Evolutionary conservation across 1,139 yeast species (phyloP).

Genomic region (Casaregolazyma suthepensis): DNA sequence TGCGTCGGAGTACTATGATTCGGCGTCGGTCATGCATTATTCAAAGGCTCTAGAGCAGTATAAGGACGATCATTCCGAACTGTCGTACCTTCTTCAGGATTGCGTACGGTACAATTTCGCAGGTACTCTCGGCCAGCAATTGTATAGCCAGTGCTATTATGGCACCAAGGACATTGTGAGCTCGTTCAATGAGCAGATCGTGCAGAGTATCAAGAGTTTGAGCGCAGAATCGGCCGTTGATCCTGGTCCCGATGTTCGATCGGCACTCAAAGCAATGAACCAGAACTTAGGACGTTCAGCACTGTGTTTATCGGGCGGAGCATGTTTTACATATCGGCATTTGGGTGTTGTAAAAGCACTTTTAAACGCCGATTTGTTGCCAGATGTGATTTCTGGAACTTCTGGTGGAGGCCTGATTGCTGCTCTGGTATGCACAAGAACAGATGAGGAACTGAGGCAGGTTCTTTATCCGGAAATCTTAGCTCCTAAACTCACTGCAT

Average conservation of each 20-base stretch:
- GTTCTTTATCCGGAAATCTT: slow-evolving; percentile 52
- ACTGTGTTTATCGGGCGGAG: slow-evolving; percentile 72
- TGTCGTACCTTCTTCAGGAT: slow-evolving; percentile 49
- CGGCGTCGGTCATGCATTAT: slow-evolving; percentile 50
- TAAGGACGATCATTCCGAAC: slow-evolving; percentile 32
- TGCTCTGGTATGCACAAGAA: slow-evolving; percentile 63
- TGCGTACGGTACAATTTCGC: slow-evolving; percentile 72
- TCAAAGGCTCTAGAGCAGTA: slow-evolving; percentile 39
- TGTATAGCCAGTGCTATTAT: slow-evolving; percentile 68
- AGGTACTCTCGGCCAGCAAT: slow-evolving; percentile 65
- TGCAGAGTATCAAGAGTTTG: slow-evolving; percentile 12
- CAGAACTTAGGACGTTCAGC: slow-evolving; percentile 71
- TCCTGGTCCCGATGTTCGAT: slow-evolving; percentile 36
- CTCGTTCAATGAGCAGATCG: slow-evolving; percentile 50
- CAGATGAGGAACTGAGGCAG: slow-evolving; percentile 56
- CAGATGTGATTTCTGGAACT: slow-evolving; percentile 69
- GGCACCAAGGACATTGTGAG: slow-evolving; percentile 65
- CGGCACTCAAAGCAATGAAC: slow-evolving; percentile 37
- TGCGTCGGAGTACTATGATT: slow-evolving; percentile 63
- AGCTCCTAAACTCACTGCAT: slow-evolving; percentile 65
- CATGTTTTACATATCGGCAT: slow-evolving; percentile 71
- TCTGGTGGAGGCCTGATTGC: slow-evolving; percentile 83
- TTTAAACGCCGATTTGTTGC: slow-evolving; percentile 59
- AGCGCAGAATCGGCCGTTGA: not conserved
- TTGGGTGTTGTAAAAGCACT: slow-evolving; percentile 72